These are phyloP conservation scores for Apiospora pterosperma DNA, from an alignment of 2,329 filamentous ascomycete species.

Conservation along the genomic window DNA sequence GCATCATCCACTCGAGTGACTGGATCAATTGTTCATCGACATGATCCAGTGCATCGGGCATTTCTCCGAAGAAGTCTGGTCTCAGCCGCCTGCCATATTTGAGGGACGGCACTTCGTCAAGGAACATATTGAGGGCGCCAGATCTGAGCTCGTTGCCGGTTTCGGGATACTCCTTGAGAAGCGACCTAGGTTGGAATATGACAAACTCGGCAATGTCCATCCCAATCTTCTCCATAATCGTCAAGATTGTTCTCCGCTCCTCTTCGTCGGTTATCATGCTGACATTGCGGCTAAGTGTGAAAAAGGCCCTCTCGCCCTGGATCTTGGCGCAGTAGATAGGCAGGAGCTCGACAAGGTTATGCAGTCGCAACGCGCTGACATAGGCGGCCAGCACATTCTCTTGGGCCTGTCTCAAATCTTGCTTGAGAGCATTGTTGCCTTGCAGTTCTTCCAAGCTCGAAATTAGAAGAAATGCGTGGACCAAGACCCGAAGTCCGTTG, in stretches of 20 bases:
- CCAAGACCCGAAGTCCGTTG: slow-evolving; percentile 64
- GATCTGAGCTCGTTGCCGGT: slow-evolving; percentile 34
- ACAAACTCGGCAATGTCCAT: slow-evolving; percentile 73
- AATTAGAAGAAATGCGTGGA: slow-evolving; percentile 63
- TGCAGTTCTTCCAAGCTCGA: slow-evolving; percentile 62
- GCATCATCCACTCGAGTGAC: slow-evolving; percentile 79
- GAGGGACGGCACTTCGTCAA: slow-evolving; percentile 46
- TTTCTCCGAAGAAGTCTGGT: slow-evolving; percentile 66
- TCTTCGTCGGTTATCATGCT: slow-evolving; percentile 65
- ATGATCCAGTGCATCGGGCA: slow-evolving; percentile 48
- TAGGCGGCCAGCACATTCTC: slow-evolving; percentile 81
- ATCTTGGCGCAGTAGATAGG: slow-evolving; percentile 87
- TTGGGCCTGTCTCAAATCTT: slow-evolving; percentile 44
- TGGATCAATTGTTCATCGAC: slow-evolving; percentile 72
- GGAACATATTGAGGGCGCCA: slow-evolving; percentile 48
- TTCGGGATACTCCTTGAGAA: slow-evolving; percentile 45
- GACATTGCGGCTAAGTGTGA: slow-evolving; percentile 72
- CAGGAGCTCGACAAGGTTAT: slow-evolving; percentile 72
- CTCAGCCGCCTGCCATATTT: slow-evolving; percentile 62
- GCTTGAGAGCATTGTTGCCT: slow-evolving; percentile 35
- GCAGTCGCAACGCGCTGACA: slow-evolving; percentile 71
- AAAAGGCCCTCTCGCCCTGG: slow-evolving; percentile 58
- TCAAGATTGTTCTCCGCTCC: slow-evolving; percentile 66
- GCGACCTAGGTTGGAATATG: slow-evolving; percentile 58
- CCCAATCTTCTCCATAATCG: slow-evolving; percentile 69